Evolutionary conservation across 768 basidiomycete genomes (phyloP).

Genomic region (Rhizopogon sp.): DNA sequence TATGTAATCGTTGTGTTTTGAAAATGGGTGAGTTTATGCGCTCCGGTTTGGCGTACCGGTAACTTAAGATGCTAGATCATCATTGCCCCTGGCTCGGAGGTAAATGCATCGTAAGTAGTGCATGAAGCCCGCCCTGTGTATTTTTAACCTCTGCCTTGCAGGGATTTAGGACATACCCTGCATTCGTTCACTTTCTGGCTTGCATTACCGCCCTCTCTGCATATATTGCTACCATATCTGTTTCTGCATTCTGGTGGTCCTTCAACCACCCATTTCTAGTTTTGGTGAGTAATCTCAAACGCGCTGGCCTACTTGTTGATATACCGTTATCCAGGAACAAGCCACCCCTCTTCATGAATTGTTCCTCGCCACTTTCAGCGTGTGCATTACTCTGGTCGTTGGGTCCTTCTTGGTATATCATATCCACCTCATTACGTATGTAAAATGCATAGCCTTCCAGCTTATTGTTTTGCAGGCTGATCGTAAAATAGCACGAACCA

Average conservation of each 20-base stretch:
- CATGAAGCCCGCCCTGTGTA: background rate
- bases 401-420: slow-evolving; percentile 78
- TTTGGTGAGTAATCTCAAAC: slow-evolving; percentile 38
- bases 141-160: slow-evolving; percentile 21
- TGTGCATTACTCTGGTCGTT: slow-evolving; percentile 57
- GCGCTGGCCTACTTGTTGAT: background rate
- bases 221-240: slow-evolving; percentile 54
- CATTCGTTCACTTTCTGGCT: slow-evolving; percentile 75
- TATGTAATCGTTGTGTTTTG: slow-evolving; percentile 73
- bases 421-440: slow-evolving; percentile 69
- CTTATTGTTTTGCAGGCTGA: background rate
- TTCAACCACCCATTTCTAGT: slow-evolving; percentile 59
- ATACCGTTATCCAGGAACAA: slow-evolving; percentile 42
- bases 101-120: slow-evolving; percentile 64
- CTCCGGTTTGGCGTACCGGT: background rate
- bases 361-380: slow-evolving; percentile 52
- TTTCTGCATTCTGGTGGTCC: slow-evolving; percentile 55
- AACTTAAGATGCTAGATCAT: slow-evolving; percentile 49
- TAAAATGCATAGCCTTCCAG: slow-evolving; percentile 8
- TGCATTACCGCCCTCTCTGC: slow-evolving; percentile 57
- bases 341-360: slow-evolving; percentile 68
- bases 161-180: slow-evolving; percentile 82
- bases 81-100: slow-evolving; percentile 83
- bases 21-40: slow-evolving; percentile 65
- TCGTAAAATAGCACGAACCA: slow-evolving; percentile 61